Evolutionary conservation across 208 protist species (phyloP), one percentile per base, ranked within the genome.

Genomic region (Leishmania arabica): DNA sequence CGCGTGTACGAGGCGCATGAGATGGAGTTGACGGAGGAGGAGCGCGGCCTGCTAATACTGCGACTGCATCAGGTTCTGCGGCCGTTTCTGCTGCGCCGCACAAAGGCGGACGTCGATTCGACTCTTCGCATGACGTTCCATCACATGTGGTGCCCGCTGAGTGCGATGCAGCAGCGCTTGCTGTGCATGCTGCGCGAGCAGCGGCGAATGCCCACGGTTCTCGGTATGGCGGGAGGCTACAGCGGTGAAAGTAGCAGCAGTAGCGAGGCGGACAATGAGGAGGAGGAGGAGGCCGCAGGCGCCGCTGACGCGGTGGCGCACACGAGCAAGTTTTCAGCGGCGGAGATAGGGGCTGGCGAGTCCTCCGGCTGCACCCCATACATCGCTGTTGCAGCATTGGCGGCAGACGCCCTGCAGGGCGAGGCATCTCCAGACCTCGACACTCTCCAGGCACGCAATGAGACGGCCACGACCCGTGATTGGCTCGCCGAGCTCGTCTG

Each of bases 41-140:
- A 95, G 83, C 88, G 86, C 11, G 82, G 81, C 2, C 79, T 95
- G 31, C 71, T 97, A 0, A 83, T 99, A 11, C 79, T 88, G 60
- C 89, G 95, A 0, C 80, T 99, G 56, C 98, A 99, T 82, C 91
- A 98, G 78, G 98, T 99, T 47, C 80, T 95, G 9, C 87, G 89
- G 70, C 99, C 99, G 2, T 99, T 99, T 83, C 95, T 99, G 90
- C 85, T 99, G 13, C 92, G 99, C 17, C 92, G 99, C 54, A 90
- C 98, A 2, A 99, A 99, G 86, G 89, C 81, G 58, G 98, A 99
- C 76, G 91, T 99, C 3, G 96, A 98, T 69, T 74, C 92, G 42
- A 93, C 98, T 58, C 89, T 99, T 73, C 88, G 90, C n/a, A 99
- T 99, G 87, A 89, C 89, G 3, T 84, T 90, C 51, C 90, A 90